Percentiles rank a stretch among this genome's conserved stretches.
phyloP scores from a whole-genome alignment of 2,329 filamentous ascomycete genomes.

The Immersiporthe knoxdaviesiana region DNA sequence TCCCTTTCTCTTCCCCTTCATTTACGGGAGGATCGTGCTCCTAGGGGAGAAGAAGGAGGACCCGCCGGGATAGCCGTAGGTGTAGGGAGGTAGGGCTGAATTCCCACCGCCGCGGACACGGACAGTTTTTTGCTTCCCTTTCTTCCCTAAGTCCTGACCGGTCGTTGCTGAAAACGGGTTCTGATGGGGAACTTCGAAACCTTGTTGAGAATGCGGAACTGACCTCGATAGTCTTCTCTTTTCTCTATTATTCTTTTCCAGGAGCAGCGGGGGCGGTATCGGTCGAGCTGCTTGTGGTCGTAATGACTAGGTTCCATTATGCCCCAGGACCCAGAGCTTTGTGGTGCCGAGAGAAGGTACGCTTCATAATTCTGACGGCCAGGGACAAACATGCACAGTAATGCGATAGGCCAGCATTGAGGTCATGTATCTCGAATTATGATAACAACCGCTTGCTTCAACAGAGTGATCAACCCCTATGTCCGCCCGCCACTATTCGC shows the following conservation, averaged over 20 bases:
- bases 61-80: neutral
- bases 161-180: neutral
- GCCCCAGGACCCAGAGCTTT: neutral
- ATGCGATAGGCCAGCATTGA: neutral
- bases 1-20: neutral
- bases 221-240: neutral
- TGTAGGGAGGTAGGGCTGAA: neutral
- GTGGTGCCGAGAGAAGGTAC: neutral
- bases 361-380: neutral
- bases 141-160: neutral
- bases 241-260: too few relatives aligned
- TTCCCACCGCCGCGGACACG: neutral
- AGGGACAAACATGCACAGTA: neutral
- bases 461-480: neutral
- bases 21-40: neutral
- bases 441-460: neutral
- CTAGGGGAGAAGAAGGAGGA: neutral
- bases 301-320: neutral
- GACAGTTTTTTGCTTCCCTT: neutral
- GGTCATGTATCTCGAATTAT: neutral
- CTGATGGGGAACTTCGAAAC: neutral
- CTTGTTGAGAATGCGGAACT: neutral
- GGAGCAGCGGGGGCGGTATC: too few relatives aligned
- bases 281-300: too few relatives aligned
- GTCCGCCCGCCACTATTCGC: neutral